phyloP scores from a whole-genome alignment of 441 rosid genomes.

The Populus hybrid region DNA sequence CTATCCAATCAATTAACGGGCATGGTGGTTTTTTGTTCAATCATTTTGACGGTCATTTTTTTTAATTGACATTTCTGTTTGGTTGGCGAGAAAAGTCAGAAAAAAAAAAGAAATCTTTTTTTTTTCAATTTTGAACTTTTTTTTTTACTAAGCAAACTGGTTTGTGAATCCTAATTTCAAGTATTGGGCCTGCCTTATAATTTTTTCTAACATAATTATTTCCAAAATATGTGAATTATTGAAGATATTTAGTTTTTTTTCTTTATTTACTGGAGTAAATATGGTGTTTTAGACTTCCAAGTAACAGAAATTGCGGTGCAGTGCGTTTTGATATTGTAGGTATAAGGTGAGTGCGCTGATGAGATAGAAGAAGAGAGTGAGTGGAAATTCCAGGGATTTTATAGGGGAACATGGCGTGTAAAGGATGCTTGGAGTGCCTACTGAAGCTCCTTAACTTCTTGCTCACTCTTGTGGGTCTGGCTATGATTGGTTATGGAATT shows the following conservation, averaged over 20 bases:
- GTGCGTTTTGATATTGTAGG: neutral
- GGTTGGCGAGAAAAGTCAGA: slow-evolving; percentile 3
- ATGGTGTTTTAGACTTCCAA: no score
- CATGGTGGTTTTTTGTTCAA: no score
- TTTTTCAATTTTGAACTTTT: neutral
- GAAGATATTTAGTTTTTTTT: no score
- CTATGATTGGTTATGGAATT: slow-evolving; percentile 94
- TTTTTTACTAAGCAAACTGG: no score
- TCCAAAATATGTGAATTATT: no score
- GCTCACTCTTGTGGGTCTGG: slow-evolving; percentile 74
- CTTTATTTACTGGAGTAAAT: no score
- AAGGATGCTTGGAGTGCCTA: slow-evolving; percentile 74
- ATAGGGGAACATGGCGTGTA: slow-evolving; percentile 61
- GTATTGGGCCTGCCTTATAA: no score
- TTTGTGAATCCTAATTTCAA: neutral
- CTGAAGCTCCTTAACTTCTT: slow-evolving; percentile 82
- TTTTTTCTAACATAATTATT: no score
- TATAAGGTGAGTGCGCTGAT: neutral
- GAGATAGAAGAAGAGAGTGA: neutral
- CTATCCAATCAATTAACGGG: no score
- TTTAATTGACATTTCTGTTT: slow-evolving; percentile 6
- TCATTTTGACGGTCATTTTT: no score
- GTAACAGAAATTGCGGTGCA: neutral
- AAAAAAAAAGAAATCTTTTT: neutral
- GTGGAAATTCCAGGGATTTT: neutral